Base-by-base conservation (phyloP, 495 filamentous ascomycete species). In the Aspergillus homomorphus region DNA sequence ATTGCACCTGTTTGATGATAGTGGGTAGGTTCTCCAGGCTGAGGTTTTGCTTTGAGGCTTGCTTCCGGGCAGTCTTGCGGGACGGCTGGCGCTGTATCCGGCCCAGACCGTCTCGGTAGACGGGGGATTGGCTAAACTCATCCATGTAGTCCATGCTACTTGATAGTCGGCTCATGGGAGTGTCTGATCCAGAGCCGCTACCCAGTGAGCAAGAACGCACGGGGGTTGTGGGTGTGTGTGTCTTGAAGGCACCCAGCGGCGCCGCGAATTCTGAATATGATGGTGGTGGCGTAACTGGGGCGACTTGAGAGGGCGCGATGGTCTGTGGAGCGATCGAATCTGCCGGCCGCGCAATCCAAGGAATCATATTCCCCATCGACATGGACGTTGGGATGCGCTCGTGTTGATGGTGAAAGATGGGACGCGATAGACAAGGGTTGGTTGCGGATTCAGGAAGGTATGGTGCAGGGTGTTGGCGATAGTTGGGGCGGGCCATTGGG, bases 1-100 rank as follows among this genome's bases (percentile, higher is more conserved):
- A 79, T 43, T 77, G 76, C 0, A 79, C 76, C 57, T 77, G 72
- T 59, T 74, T 75, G 22, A 75, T 73, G 53, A 74, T 72, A 1
- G 69, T 62, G 21, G 73, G 74, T 0, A 79, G 59, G 56, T 73
- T 76, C 49, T 79, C 76, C 16, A 79, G 59, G 48, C 66, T 73
- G 19, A 79, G 57, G 42, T 69, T 73, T 16, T 76, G 75, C 9
- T 73, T 72, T 10, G 72, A 68, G 3, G 73, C 61, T 45, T 76
- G 68, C 63, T 75, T 76, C 45, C 74, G 68, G 28, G 70, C 66
- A 3, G 67, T 61, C 51, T 79, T 79, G 21, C 69, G 65, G 0
- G 75, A 73, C 0, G 63, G 60, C 23, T 70, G 68, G 12, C 75
- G 74, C 10, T 75, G 73, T 0, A 67, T 59, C 15, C 73, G 69